Evolutionary conservation across 371 early-diverging fungal species (phyloP).

Genomic region (Conidiobolus incongruus): DNA sequence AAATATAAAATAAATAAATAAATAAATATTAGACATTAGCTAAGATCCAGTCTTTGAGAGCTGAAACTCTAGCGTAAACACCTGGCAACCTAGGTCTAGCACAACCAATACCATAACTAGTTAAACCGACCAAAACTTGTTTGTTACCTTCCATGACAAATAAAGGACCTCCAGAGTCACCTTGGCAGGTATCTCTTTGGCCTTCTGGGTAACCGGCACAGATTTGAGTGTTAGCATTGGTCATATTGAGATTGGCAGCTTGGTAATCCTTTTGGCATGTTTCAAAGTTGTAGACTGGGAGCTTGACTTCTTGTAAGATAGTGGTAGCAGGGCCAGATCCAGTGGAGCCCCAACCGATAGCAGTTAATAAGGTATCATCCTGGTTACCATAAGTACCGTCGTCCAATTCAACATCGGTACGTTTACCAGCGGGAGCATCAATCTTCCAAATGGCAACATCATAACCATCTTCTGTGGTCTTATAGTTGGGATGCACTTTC

Average conservation of each 20-base stretch:
- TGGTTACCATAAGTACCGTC: background rate
- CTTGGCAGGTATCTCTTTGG: slow-evolving; percentile 1
- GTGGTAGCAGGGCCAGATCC: too few species aligned
- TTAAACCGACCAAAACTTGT: background rate
- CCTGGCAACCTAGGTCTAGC: background rate
- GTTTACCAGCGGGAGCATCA: background rate
- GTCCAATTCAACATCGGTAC: background rate
- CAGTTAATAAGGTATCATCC: background rate
- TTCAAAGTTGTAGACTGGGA: background rate
- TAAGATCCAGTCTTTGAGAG: too few species aligned
- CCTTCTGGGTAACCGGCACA: slow-evolving; percentile 1
- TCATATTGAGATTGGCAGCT: too few species aligned
- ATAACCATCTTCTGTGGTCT: background rate
- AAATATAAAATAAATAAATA: too few species aligned
- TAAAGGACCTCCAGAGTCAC: slow-evolving; percentile 3
- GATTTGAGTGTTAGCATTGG: background rate
- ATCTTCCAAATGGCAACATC: background rate
- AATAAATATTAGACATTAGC: too few species aligned
- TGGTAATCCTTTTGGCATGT: background rate
- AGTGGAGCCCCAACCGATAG: slow-evolving; percentile 1
- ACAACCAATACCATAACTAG: background rate
- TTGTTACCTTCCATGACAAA: background rate
- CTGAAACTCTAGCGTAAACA: background rate
- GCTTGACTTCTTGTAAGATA: background rate
- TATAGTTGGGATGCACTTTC: background rate